Evolutionary conservation across 768 basidiomycete genomes (phyloP).

Genomic region (Agrocybe pediades): DNA sequence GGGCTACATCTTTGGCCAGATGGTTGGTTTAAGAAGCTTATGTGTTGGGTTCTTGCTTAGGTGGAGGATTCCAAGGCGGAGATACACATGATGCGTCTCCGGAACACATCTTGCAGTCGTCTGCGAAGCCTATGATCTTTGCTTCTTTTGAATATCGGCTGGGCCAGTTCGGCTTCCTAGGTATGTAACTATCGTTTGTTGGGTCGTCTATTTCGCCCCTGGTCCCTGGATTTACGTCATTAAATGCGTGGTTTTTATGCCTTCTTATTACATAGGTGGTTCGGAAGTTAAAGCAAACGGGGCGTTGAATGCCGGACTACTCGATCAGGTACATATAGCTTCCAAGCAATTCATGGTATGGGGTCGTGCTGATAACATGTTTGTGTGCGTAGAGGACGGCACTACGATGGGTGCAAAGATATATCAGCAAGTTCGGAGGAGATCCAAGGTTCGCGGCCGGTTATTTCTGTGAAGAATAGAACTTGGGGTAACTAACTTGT

Average conservation of each 20-base stretch:
- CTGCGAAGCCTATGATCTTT: slow-evolving; percentile 35
- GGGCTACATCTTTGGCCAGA: not conserved
- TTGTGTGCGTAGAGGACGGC: slow-evolving; percentile 28
- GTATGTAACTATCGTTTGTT: slow-evolving; percentile 17
- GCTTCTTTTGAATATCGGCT: slow-evolving; percentile 45
- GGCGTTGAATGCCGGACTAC: slow-evolving; percentile 36
- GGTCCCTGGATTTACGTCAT: not conserved
- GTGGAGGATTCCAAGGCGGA: slow-evolving; percentile 43
- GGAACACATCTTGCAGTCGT: slow-evolving; percentile 31
- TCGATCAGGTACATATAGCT: slow-evolving; percentile 35
- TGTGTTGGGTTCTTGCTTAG: slow-evolving; percentile 17
- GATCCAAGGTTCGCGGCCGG: slow-evolving; percentile 28
- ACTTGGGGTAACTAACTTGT: not conserved
- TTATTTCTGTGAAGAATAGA: not conserved
- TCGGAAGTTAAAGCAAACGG: slow-evolving; percentile 33
- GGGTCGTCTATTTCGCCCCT: not conserved
- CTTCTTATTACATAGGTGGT: slow-evolving; percentile 29
- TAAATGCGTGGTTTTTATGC: not conserved
- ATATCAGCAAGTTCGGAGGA: slow-evolving; percentile 38
- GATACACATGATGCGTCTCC: slow-evolving; percentile 33
- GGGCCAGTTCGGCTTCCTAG: slow-evolving; percentile 43
- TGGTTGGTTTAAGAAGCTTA: not conserved
- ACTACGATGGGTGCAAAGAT: slow-evolving; percentile 38
- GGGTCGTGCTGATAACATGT: not conserved
- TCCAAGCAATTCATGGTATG: not conserved